Conservation (phyloP, 2,329 filamentous ascomycete genomes). For the Venturia pyrina region DNA sequence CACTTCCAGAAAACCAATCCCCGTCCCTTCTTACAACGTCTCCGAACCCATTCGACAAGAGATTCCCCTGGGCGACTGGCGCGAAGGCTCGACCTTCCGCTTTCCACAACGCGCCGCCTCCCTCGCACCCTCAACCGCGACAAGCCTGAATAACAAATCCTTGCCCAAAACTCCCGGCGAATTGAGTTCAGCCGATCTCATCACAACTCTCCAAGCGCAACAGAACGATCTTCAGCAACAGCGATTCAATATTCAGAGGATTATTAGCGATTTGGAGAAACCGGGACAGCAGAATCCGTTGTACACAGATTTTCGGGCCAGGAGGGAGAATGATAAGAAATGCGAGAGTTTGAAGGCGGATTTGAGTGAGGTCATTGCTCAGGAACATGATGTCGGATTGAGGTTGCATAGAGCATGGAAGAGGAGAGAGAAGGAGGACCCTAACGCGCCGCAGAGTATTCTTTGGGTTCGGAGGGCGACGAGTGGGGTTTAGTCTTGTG, state of each 20-base stretch:
- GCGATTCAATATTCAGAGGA: constrained; percentile 26
- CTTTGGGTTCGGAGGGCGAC: constrained; percentile 32
- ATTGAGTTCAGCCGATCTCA: constrained; percentile 24
- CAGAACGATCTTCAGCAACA: constrained; percentile 28
- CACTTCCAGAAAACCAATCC: constrained; percentile 19
- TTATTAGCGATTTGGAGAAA: constrained; percentile 25
- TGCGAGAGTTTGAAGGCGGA: constrained; percentile 28
- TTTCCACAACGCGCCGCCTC: constrained; percentile 3
- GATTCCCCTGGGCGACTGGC: constrained; percentile 12
- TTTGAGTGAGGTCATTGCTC: constrained; percentile 25
- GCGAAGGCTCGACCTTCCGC: constrained; percentile 1
- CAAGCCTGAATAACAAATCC: constrained; percentile 20
- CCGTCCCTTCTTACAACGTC: constrained; percentile 10
- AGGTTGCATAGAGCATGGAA: constrained; percentile 30
- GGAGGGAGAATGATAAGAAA: constrained; percentile 24
- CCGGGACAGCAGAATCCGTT: constrained; percentile 28
- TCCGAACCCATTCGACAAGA: constrained; percentile 15
- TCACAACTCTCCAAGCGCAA: constrained; percentile 28
- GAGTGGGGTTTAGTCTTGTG: neutral
- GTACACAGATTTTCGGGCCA: constrained; percentile 26
- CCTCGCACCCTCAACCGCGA: constrained; percentile 1
- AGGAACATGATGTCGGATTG: constrained; percentile 31
- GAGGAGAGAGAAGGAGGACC: constrained; percentile 29
- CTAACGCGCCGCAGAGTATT: constrained; percentile 21
- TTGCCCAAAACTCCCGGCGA: constrained; percentile 28